Conservation (phyloP, 2,329 filamentous ascomycete species). For the Aspergillus sp. region DNA sequence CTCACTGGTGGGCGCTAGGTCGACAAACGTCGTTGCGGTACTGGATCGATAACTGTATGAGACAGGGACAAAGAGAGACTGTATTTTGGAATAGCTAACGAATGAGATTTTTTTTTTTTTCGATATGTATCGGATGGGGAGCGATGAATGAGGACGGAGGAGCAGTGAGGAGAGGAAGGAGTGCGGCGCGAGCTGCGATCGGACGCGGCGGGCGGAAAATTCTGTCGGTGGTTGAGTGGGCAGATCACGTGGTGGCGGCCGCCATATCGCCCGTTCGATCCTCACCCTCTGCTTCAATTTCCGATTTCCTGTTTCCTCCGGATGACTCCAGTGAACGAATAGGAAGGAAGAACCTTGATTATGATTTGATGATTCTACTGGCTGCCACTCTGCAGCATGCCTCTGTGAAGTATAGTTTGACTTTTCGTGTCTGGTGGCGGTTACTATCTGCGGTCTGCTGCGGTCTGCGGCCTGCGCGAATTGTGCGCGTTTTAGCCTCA, state of each 20-base stretch:
- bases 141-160: not conserved
- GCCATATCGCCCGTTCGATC: not conserved
- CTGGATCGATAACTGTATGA: not conserved
- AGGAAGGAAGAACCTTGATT: too few species aligned
- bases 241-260: not conserved
- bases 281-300: not conserved
- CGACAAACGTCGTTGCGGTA: not conserved
- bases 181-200: not conserved
- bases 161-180: not conserved
- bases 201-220: not conserved
- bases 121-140: not conserved
- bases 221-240: conserved; percentile 4
- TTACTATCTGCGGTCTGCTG: not conserved
- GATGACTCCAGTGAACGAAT: not conserved
- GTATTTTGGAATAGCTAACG: not conserved
- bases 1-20: too few species aligned
- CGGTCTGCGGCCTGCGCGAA: conserved; percentile 25
- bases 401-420: too few species aligned
- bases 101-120: not conserved
- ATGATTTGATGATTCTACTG: too few species aligned
- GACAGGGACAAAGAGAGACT: not conserved
- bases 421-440: not conserved
- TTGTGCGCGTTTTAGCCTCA: conserved; percentile 33
- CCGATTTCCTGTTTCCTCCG: not conserved
- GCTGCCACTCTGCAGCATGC: too few species aligned